Evolutionary conservation across 371 early-diverging fungal genomes (phyloP).

Genomic region (Gilbertella persicaria): DNA sequence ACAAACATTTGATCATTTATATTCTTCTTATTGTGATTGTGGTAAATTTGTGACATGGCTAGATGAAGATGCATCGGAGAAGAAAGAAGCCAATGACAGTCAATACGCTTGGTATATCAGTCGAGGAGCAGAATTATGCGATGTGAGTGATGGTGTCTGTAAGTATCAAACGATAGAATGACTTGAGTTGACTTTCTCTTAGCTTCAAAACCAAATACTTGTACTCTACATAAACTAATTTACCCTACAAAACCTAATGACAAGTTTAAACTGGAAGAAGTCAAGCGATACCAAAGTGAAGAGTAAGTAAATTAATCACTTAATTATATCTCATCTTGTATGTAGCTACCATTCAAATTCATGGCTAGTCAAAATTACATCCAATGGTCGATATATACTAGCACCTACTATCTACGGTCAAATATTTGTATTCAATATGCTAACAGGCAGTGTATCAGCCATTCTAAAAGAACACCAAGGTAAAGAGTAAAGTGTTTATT

Average conservation of each 20-base stretch:
- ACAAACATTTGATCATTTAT: conserved; percentile 79
- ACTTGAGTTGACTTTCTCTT: neutral
- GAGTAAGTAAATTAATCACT: conserved; percentile 51
- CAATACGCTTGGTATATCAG: conserved; percentile 78
- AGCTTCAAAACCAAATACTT: conserved; percentile 83
- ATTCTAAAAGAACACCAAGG: conserved; percentile 82
- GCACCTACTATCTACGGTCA: conserved; percentile 90
- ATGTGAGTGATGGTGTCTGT: conserved; percentile 80
- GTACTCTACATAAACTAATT: conserved; percentile 76
- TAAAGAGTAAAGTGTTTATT: no score
- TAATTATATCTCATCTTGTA: neutral
- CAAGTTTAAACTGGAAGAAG: conserved; percentile 70
- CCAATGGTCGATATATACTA: conserved; percentile 81
- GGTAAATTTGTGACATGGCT: conserved; percentile 76
- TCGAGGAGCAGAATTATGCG: conserved; percentile 88
- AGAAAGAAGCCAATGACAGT: conserved; percentile 7
- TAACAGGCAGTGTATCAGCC: conserved; percentile 70
- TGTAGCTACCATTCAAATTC: conserved; percentile 83
- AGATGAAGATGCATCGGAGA: conserved; percentile 45
- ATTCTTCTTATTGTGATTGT: conserved; percentile 91
- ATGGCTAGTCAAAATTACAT: conserved; percentile 85
- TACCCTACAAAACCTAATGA: conserved; percentile 72
- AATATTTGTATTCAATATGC: conserved; percentile 79
- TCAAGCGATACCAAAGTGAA: conserved; percentile 72
- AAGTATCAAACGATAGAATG: conserved; percentile 26